Base-by-base conservation (phyloP, 1,284 basidiomycete genomes). In the Chondrostereum purpureum region DNA sequence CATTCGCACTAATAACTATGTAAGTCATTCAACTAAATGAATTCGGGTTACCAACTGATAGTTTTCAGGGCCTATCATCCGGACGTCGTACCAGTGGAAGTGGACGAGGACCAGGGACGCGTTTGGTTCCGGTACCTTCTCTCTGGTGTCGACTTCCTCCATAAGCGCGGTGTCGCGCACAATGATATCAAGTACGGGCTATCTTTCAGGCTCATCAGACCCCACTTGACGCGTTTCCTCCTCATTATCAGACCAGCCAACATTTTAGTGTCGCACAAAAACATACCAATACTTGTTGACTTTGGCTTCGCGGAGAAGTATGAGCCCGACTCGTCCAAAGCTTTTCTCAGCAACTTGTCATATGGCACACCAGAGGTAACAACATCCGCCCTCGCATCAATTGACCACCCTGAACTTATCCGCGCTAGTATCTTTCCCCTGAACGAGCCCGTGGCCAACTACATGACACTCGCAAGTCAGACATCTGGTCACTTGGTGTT, bases 291-390 rank as follows among this genome's bases (percentile, higher is more conserved):
- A 1, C 75, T 94, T 3, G 86, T 94, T 21, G 92, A 94, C 62
- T 95, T 93, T 58, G 92, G 92, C 1, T 96, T 96, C 57, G 90
- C 92, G 1, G 86, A 92, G 58, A 79, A 78, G 51, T 92, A 89
- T 54, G 78, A 87, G 50, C 54, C 73, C 36, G 60, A 65, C 3
- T 73, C 77, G 1, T 58, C 68, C 12, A 79, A 78, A 23, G 81
- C 85, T 0, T 94, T 94, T 68, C 77, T 86, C 49, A 88, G 84
- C 54, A 87, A 84, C 54, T 74, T 92, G 35, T 81, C 81, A 2
- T 93, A 92, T 66, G 92, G 92, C 12, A 94, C 92, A 4, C 92
- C 92, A 34, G 92, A 95, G 72, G 85, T 84, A 57, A 39, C 64
- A 52, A 17, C 12, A 3, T 14, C 19, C 36, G 39, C 40, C 33